These are phyloP conservation scores for Chlorella ohadii DNA, from an alignment of 139 green algal species.

Conservation along the genomic window DNA sequence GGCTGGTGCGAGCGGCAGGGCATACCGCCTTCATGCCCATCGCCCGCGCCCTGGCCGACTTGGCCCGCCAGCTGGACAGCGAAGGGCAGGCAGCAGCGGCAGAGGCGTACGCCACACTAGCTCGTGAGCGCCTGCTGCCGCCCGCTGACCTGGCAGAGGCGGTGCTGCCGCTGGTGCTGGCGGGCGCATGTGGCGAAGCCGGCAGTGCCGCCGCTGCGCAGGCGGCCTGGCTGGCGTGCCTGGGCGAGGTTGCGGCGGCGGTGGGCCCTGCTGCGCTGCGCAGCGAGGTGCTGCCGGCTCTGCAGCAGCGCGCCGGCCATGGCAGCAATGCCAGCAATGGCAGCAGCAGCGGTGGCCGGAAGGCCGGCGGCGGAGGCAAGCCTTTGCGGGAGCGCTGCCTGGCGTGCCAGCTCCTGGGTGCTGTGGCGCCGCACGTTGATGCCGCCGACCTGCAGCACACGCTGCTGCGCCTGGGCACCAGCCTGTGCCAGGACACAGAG, in stretches of 20 bases:
- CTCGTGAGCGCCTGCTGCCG: conserved; percentile 14
- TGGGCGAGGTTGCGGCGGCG: conserved; percentile 1
- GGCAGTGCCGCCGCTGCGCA: not conserved
- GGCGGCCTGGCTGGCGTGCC: conserved; percentile 25
- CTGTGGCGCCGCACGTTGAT: not conserved
- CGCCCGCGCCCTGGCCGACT: not conserved
- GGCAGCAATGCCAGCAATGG: not conserved
- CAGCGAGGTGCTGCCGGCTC: not conserved
- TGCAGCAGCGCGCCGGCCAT: too few species aligned
- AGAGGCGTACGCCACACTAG: not conserved
- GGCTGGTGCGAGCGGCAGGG: conserved; percentile 23
- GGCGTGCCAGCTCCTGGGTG: conserved; percentile 23
- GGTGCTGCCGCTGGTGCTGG: conserved; percentile 21
- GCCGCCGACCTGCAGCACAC: conserved; percentile 12
- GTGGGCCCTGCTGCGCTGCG: not conserved
- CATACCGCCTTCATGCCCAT: not conserved
- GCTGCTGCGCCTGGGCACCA: conserved; percentile 7
- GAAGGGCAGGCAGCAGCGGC: conserved; percentile 19
- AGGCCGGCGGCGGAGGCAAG: not conserved
- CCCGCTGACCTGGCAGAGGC: conserved; percentile 1
- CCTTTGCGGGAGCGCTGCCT: conserved; percentile 14
- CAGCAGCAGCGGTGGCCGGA: not conserved
- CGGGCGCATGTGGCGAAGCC: not conserved
- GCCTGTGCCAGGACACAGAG: conserved; percentile 24
- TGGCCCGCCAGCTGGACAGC: not conserved